These are phyloP conservation scores for Trichosporon asahii DNA, from an alignment of 1,284 basidiomycete genomes.

Conservation along the genomic window DNA sequence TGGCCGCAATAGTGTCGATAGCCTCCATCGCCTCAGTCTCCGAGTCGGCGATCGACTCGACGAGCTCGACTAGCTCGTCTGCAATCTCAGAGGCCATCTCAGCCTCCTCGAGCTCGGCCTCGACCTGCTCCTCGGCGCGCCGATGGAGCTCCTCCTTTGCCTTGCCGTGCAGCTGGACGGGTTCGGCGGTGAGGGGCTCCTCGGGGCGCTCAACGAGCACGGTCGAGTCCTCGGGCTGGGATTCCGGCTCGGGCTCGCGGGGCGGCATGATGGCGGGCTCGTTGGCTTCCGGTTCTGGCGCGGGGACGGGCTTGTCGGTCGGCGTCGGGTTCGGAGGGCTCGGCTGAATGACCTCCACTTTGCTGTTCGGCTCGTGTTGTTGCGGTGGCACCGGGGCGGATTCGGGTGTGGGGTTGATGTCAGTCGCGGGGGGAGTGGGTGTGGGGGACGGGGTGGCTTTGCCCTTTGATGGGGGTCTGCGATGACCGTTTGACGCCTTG, in stretches of 20 bases:
- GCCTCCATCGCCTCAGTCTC: not conserved
- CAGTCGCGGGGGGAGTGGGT: not conserved
- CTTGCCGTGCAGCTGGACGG: not conserved
- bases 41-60: constrained; percentile 2
- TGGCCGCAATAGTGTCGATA: not conserved
- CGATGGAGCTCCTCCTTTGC: not conserved
- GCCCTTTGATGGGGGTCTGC: not conserved
- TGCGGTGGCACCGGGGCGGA: too few species aligned
- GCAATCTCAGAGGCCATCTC: not conserved
- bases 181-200: not conserved
- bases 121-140: not conserved
- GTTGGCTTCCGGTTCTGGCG: not conserved
- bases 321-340: not conserved
- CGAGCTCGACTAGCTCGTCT: constrained; percentile 7
- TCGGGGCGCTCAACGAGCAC: not conserved
- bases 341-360: not conserved
- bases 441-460: not conserved
- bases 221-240: not conserved
- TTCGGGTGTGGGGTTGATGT: not conserved
- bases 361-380: not conserved
- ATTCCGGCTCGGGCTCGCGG: not conserved
- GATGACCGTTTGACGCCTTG: not conserved
- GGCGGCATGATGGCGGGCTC: not conserved
- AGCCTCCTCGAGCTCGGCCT: not conserved
- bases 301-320: too few species aligned